phyloP scores from a whole-genome alignment of 2,329 filamentous ascomycete genomes.

The Ophiostoma sp. region DNA sequence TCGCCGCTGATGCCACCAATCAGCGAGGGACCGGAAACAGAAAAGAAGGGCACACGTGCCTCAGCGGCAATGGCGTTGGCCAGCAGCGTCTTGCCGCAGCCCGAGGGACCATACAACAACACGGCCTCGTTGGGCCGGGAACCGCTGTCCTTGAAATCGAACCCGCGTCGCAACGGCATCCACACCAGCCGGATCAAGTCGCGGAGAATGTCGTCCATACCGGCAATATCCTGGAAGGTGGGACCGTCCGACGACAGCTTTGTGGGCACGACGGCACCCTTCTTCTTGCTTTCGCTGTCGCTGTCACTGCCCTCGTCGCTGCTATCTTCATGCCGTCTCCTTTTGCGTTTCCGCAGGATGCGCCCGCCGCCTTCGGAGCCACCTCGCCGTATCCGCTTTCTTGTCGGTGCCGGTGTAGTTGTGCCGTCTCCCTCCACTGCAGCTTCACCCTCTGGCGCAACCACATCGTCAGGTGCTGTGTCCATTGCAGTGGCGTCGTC shows the following conservation, averaged over 20 bases:
- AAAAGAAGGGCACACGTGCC: constrained; percentile 74
- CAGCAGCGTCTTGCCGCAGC: constrained; percentile 84
- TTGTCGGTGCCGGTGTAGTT: background rate
- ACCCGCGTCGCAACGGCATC: constrained; percentile 68
- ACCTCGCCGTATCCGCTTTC: background rate
- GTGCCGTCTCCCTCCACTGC: background rate
- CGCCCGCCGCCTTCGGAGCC: background rate
- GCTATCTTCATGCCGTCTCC: constrained; percentile 21
- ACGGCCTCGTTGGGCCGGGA: constrained; percentile 73
- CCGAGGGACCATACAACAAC: constrained; percentile 77
- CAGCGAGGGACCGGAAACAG: constrained; percentile 77
- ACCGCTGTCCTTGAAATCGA: constrained; percentile 64
- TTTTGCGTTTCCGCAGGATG: constrained; percentile 30
- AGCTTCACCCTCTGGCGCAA: constrained; percentile 34
- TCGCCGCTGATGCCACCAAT: constrained; percentile 87
- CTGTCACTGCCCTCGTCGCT: constrained; percentile 15
- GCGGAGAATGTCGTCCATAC: constrained; percentile 69
- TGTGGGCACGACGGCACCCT: constrained; percentile 51
- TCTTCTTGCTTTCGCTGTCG: constrained; percentile 7
- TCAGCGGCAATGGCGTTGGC: constrained; percentile 76
- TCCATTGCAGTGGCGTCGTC: constrained; percentile 44
- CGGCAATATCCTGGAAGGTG: constrained; percentile 71
- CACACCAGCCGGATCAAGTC: constrained; percentile 71
- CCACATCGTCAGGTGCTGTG: constrained; percentile 31
- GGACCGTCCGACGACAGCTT: constrained; percentile 65